phyloP scores from a whole-genome alignment of 768 basidiomycete genomes.

The Dioszegia hungarica region DNA sequence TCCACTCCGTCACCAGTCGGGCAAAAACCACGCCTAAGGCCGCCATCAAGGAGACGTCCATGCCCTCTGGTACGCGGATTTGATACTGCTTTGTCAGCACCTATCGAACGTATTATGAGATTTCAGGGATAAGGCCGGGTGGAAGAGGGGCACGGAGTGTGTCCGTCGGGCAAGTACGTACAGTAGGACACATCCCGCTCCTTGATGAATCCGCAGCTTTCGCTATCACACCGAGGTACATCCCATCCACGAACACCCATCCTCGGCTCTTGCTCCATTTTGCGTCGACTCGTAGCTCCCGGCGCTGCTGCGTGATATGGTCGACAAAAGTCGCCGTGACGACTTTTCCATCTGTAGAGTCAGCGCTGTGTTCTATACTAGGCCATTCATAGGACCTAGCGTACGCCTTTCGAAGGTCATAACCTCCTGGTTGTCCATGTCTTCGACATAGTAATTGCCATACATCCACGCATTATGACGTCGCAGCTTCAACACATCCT shows the following conservation, averaged over 20 bases:
- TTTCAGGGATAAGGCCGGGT: no score
- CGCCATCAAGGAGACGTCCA: background rate
- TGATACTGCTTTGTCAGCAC: background rate
- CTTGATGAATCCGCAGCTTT: background rate
- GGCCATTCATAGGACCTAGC: background rate
- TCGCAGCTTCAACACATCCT: background rate
- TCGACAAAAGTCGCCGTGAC: background rate
- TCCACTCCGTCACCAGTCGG: background rate
- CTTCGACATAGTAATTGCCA: background rate
- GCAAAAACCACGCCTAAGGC: background rate
- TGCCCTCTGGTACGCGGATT: background rate
- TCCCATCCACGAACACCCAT: background rate
- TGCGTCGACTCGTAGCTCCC: background rate
- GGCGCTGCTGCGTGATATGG: background rate
- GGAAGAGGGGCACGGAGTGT: no score
- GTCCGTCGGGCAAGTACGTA: no score
- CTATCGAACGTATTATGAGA: background rate
- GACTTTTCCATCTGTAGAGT: background rate
- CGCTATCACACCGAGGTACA: background rate
- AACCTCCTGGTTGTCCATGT: background rate
- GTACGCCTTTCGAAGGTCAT: background rate
- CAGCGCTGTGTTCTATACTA: background rate
- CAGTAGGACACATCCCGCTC: background rate
- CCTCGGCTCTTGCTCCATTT: background rate
- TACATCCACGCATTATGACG: background rate